These are phyloP conservation scores for Globisporangium recalcitrans DNA, from an alignment of 352 stramenopile genomes.

Conservation along the genomic window DNA sequence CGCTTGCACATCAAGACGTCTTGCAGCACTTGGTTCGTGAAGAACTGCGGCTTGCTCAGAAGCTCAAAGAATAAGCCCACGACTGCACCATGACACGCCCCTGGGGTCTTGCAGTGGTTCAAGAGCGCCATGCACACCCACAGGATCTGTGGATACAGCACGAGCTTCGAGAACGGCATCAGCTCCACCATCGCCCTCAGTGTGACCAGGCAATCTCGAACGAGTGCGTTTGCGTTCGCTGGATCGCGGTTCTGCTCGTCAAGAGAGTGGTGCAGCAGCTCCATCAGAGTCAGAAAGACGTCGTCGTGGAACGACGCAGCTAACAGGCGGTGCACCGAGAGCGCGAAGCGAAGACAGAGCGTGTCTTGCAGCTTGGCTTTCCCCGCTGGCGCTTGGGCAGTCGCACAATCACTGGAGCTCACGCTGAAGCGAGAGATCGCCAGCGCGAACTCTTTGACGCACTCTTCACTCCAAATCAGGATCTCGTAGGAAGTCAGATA, in stretches of 20 bases:
- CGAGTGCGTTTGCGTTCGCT: constrained; percentile 17
- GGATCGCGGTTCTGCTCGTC: constrained; percentile 31
- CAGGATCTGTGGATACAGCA: constrained; percentile 70
- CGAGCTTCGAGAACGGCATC: constrained; percentile 51
- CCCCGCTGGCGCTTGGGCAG: not conserved
- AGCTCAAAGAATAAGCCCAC: constrained; percentile 44
- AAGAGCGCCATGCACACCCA: constrained; percentile 72
- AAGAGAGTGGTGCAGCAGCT: constrained; percentile 41
- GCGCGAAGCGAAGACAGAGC: constrained; percentile 45
- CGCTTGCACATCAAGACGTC: constrained; percentile 45
- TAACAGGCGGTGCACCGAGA: constrained; percentile 47
- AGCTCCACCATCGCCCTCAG: constrained; percentile 31
- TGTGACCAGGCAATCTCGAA: constrained; percentile 40
- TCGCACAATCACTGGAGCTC: not conserved
- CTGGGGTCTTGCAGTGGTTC: constrained; percentile 33
- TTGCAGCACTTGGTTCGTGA: constrained; percentile 31
- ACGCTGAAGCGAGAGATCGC: constrained; percentile 27
- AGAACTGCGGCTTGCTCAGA: constrained; percentile 40
- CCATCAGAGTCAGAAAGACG: constrained; percentile 50
- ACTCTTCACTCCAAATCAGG: constrained; percentile 48
- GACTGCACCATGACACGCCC: constrained; percentile 22
- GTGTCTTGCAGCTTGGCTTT: constrained; percentile 14
- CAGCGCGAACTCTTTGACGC: constrained; percentile 48
- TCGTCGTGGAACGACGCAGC: constrained; percentile 48
- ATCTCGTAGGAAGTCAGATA: constrained; percentile 27